Base-by-base conservation (phyloP, 116 monocot species). In the Thalassia testudinum region DNA sequence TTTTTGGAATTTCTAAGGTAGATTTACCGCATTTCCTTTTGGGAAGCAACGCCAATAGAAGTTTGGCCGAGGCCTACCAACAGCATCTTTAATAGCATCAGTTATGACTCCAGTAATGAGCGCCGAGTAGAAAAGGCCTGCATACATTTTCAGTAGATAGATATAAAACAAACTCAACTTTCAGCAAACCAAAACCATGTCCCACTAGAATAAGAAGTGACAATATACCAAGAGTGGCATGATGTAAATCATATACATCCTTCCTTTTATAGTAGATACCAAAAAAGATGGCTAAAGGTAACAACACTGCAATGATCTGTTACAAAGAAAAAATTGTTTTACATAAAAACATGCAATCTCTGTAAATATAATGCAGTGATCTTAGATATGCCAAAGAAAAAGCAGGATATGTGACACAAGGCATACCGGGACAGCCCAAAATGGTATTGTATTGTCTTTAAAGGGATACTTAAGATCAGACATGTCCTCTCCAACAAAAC, bases 11-110 rank as follows among this genome's bases (percentile, higher is more conserved):
- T 21, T 42, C 37, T 21, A 12, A 8, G 42, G 26, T 8, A 44
- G 7, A 56, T 59, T 24, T 17, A 82, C 91, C 13, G 44, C 44
- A 15, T 65, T 71, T 50, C 99, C 99, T 71, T 99, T 78, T 38
- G 99, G 99, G 60, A 99, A 90, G 58, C 99, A 99, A 0, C 99
- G 82, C 90, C 86, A 99, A 49, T 90, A 99, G 57, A 99, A 99
- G 48, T 90, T 78, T 23, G 99, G 99, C 7, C 99, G 74, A 26
- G 99, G 99, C 42, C 86, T 77, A 50, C 99, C 90, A 75, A 90
- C 99, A 48, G 78, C 80, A 75, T 79, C 82, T 70, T 99, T 99
- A 27, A 90, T 86, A 47, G 90, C 80, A 70, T 79, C 90, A 0
- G 90, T 99, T 65, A 99, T 54, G 24, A 90, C 83, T 47, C 63